Evolutionary conservation across 495 filamentous ascomycete species (phyloP), one percentile per base, ranked within the genome.

Genomic region (Neurospora discreta): DNA sequence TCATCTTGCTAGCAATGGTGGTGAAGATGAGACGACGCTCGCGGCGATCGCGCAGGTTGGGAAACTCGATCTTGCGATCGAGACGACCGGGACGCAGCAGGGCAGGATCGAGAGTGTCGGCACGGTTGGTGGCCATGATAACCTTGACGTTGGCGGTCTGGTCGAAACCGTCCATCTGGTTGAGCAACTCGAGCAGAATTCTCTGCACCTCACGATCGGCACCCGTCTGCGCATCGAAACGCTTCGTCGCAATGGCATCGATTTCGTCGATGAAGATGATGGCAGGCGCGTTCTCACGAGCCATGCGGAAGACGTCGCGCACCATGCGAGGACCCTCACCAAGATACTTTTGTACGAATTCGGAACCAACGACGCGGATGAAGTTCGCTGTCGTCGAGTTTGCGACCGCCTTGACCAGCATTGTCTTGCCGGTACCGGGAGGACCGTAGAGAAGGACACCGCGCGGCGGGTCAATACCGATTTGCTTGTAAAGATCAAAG

Each of bases 251-350:
- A 80, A 99, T 98, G 71, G 95, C 96, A 79, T 99, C 95, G 75
- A 99, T 98, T 80, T 99, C 95, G 80, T 99, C 95, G 80, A 99
- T 99, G 86, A 99, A 99, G 81, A 99, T 99, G 80, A 99, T 99
- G 43, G 95, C 91, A 2, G 95, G 95, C 0, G 94, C 93, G 84
- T 99, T 98, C 84, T 99, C 95, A 41, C 95, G 91, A 7, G 95
- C 95, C 95, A 99, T 99, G 69, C 96, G 89, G 89, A 99, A 99
- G 26, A 99, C 96, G 80, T 99, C 95, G 74, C 95, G 93, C 69
- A 99, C 95, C 95, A 99, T 99, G 72, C 95, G 93, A 20, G 94
- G 95, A 68, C 95, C 95, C 81, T 99, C 96, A 74, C 95, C 95
- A 16, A 99, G 87, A 75, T 99, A 99, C 80, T 99, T 99, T 79